phyloP scores from a whole-genome alignment of 2,329 filamentous ascomycete genomes.

The Claviceps monticola region DNA sequence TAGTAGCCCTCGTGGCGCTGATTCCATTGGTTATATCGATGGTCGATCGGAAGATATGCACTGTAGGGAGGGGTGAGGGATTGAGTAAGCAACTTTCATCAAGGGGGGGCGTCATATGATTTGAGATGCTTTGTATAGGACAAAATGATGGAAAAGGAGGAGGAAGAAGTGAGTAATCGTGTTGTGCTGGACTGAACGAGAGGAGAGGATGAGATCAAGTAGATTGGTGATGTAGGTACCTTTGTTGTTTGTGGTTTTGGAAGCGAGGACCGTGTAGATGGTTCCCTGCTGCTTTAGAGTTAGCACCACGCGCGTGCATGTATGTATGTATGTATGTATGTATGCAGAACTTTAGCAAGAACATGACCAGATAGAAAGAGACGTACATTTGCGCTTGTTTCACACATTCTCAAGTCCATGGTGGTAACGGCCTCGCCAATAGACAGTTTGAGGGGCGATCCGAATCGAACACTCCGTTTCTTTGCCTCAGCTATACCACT shows the following conservation, averaged over 20 bases:
- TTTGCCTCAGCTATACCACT: slow-evolving; percentile 55
- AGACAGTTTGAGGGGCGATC: slow-evolving; percentile 34
- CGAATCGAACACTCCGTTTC: slow-evolving; percentile 53
- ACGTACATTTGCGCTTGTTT: slow-evolving; percentile 19
- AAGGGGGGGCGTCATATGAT: neutral
- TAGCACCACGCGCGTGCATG: neutral
- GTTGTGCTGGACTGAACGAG: neutral
- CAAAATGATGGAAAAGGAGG: neutral
- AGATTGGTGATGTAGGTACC: slow-evolving; percentile 15
- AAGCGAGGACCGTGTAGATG: slow-evolving; percentile 28
- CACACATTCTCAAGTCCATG: slow-evolving; percentile 45
- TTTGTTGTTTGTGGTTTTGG: slow-evolving; percentile 21
- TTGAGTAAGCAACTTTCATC: neutral
- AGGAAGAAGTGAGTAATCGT: neutral
- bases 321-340: neutral
- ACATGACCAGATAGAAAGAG: too few relatives aligned
- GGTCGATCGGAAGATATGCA: slow-evolving; percentile 41
- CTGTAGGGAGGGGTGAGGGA: slow-evolving; percentile 19
- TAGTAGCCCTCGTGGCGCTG: slow-evolving; percentile 30
- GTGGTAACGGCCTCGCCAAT: slow-evolving; percentile 31
- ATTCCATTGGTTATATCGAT: slow-evolving; percentile 45
- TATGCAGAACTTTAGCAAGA: neutral
- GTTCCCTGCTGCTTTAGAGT: slow-evolving; percentile 17
- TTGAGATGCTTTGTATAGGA: neutral
- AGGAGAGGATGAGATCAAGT: neutral